A percentile compares a stretch with the other conserved stretches of the same genome.
phyloP scores from a whole-genome alignment of 768 basidiomycete species.

The Amanita muscaria region DNA sequence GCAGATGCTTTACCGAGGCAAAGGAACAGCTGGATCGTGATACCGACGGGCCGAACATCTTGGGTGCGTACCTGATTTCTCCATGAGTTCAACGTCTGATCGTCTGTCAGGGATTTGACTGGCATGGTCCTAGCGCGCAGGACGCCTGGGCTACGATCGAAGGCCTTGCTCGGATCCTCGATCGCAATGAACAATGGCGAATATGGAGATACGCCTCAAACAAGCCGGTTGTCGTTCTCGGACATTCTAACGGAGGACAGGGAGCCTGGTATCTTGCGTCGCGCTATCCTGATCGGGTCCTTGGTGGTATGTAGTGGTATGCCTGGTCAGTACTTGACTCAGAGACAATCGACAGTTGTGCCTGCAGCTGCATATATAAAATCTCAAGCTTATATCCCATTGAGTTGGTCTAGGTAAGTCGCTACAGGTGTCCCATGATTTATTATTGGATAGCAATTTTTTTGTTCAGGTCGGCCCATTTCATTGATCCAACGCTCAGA shows the following conservation, averaged over 20 bases:
- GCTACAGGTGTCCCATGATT: not conserved
- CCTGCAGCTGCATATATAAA: slow-evolving; percentile 82
- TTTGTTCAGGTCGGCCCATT: slow-evolving; percentile 57
- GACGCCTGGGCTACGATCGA: slow-evolving; percentile 62
- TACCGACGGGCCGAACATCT: slow-evolving; percentile 76
- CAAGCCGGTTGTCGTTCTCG: slow-evolving; percentile 57
- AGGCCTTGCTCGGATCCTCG: slow-evolving; percentile 43
- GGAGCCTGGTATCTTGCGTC: slow-evolving; percentile 77
- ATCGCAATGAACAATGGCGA: slow-evolving; percentile 27
- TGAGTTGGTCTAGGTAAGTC: slow-evolving; percentile 50
- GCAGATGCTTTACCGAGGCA: slow-evolving; percentile 50
- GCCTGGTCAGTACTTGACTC: not conserved
- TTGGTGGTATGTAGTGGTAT: slow-evolving; percentile 38
- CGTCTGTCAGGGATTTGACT: slow-evolving; percentile 66
- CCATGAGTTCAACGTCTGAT: slow-evolving; percentile 1
- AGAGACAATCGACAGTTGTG: slow-evolving; percentile 34
- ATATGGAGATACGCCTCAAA: slow-evolving; percentile 28
- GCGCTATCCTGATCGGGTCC: slow-evolving; percentile 66
- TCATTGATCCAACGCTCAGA: slow-evolving; percentile 64
- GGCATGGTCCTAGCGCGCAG: slow-evolving; percentile 76
- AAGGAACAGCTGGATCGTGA: slow-evolving; percentile 59
- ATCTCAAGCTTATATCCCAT: slow-evolving; percentile 77
- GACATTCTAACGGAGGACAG: slow-evolving; percentile 92
- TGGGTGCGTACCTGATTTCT: slow-evolving; percentile 46
- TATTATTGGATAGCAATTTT: not conserved